Evolutionary conservation across 805 yeast genomes (phyloP).

Genomic region (Candida vartiovaarae): DNA sequence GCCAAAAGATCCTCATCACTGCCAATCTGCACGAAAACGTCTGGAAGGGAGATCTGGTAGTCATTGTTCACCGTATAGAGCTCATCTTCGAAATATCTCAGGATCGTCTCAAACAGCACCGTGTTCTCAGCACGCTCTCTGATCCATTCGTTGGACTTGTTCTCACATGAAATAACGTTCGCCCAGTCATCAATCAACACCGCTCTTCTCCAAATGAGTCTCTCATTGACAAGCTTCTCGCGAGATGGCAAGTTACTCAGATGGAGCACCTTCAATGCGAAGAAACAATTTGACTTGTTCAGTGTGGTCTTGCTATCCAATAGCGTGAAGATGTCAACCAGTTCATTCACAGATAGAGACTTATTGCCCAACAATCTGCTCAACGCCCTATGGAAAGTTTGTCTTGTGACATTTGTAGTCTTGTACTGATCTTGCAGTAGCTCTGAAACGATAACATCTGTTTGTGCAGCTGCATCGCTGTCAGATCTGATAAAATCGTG

Average conservation of each 20-base stretch:
- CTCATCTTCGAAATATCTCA: conserved; percentile 27
- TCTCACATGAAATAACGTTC: conserved; percentile 28
- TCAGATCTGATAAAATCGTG: conserved; percentile 25
- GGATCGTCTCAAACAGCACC: conserved; percentile 38
- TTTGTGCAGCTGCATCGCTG: conserved; percentile 21
- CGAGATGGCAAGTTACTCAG: conserved; percentile 23
- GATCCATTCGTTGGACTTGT: conserved; percentile 35
- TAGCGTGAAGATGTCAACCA: conserved; percentile 47
- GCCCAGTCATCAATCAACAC: conserved; percentile 49
- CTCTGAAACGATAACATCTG: conserved; percentile 19
- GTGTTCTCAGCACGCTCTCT: conserved; percentile 35
- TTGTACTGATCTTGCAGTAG: conserved; percentile 19
- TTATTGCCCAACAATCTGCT: conserved; percentile 30
- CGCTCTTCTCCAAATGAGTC: conserved; percentile 53
- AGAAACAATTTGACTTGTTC: conserved; percentile 27
- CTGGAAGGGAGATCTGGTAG: conserved; percentile 26
- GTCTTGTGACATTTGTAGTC: conserved; percentile 14
- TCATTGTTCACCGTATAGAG: conserved; percentile 22
- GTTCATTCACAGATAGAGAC: conserved; percentile 35
- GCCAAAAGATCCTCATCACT: conserved; percentile 14
- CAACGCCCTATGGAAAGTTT: conserved; percentile 21
- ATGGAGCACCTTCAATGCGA: conserved; percentile 47
- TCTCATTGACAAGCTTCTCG: conserved; percentile 29
- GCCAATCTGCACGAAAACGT: conserved; percentile 12
- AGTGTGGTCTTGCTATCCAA: conserved; percentile 29